Evolutionary conservation across 805 yeast genomes (phyloP), one percentile per base, ranked within the genome.

Genomic region (Wickerhamiella alocasiicola): DNA sequence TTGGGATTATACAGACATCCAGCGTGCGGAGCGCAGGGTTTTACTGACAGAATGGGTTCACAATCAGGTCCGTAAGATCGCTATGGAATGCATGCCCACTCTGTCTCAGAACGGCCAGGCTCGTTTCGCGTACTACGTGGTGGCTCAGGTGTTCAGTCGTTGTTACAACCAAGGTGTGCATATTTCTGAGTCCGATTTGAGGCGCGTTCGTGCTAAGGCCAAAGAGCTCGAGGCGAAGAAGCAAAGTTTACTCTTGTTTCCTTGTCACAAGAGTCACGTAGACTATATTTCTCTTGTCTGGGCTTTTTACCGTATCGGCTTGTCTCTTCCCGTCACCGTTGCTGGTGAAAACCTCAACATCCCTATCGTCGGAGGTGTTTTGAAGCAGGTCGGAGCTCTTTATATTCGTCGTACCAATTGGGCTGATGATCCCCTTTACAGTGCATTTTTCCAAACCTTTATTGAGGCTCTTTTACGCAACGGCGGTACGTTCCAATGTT

Each of bases 301-400:
- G 40, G 58, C 72, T 24, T 63, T 72, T 44, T 64, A 72, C 48
- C 58, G 79, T 25, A 64, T 74, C 47, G 74, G 72, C 20, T 54
- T 74, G 41, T 62, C 77, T 3, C 55, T 66, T 9, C 81, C 81
- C 1, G 56, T 68, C 4, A 77, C 74, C 5, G 70, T 74, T 27
- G 80, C 81, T 1, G 81, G 81, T n/a, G 79, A 74, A 37, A 74
- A 74, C 52, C 65, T 74, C 51, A 73, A 75, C 49, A 74, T 74
- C 33, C 71, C 77, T 1, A 57, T 74, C 5, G 63, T 74, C 35
- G 78, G 78, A 4, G 57, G 60, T 6, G 56, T 71, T 39, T 57
- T 74, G 47, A 66, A 70, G 42, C 65, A 62, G 28, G 57, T 61
- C 39, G 81, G 81, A 2, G 79, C 76, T 13, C 65, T 73, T 47